phyloP scores from a whole-genome alignment of 1,284 basidiomycete genomes.

The Calocybe gambosa region DNA sequence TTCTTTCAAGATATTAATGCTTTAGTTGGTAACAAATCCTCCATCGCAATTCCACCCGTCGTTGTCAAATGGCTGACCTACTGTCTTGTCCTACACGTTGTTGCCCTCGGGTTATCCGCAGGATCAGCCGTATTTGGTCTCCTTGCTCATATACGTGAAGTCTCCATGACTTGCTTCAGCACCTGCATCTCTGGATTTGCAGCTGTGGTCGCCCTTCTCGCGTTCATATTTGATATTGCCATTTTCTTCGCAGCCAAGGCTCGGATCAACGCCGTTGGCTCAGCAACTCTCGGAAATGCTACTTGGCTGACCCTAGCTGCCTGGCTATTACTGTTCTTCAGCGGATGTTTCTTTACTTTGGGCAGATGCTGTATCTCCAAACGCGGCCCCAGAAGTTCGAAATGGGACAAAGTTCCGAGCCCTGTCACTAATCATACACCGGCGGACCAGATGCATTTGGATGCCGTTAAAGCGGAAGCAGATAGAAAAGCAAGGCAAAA shows the following conservation, averaged over 20 bases:
- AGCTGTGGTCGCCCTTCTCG: constrained; percentile 65
- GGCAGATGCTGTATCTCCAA: constrained; percentile 72
- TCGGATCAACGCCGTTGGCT: constrained; percentile 70
- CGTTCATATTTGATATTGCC: constrained; percentile 82
- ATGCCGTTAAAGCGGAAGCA: constrained; percentile 76
- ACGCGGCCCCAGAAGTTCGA: constrained; percentile 41
- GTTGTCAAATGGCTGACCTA: constrained; percentile 89
- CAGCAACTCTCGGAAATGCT: constrained; percentile 69
- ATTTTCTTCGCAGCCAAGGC: constrained; percentile 81
- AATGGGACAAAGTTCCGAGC: constrained; percentile 21
- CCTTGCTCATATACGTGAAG: constrained; percentile 78
- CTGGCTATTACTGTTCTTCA: constrained; percentile 78
- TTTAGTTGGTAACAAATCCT: constrained; percentile 61
- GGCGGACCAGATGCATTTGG: constrained; percentile 64
- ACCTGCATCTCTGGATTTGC: constrained; percentile 77
- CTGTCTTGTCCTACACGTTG: constrained; percentile 80
- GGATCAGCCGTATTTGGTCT: constrained; percentile 72
- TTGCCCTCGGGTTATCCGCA: constrained; percentile 70
- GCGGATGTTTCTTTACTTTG: constrained; percentile 78
- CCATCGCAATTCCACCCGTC: constrained; percentile 67
- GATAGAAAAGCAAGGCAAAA: constrained; percentile 70
- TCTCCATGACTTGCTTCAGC: constrained; percentile 81
- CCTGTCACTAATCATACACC: constrained; percentile 24
- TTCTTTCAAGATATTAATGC: constrained; percentile 63
- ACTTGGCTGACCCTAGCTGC: constrained; percentile 85